Evolutionary conservation across 768 basidiomycete genomes (phyloP).

Genomic region (Tulasnella sp.): DNA sequence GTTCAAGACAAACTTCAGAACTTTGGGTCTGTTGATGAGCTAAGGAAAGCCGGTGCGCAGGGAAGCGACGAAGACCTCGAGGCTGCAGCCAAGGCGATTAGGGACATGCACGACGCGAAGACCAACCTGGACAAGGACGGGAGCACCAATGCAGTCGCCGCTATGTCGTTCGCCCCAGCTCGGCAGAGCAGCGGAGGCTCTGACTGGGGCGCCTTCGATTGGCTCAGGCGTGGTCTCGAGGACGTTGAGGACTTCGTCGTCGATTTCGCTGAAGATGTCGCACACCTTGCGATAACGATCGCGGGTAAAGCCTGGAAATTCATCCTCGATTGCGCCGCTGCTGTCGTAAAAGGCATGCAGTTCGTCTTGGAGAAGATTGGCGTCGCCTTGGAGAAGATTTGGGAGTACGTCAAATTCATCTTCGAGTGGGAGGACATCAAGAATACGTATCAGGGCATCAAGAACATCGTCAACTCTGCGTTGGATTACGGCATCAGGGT

Average conservation of each 20-base stretch:
- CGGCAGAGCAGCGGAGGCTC: background rate
- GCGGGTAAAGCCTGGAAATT: background rate
- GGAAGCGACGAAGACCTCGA: slow-evolving; percentile 8
- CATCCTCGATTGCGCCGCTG: background rate
- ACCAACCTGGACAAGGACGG: background rate
- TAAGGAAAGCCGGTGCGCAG: slow-evolving; percentile 12
- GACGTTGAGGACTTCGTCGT: background rate
- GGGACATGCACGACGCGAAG: background rate
- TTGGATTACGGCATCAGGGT: background rate
- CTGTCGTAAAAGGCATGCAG: background rate
- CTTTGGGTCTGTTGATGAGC: background rate
- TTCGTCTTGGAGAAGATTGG: slow-evolving; percentile 12
- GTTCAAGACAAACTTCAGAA: slow-evolving; percentile 15
- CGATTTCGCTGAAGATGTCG: background rate
- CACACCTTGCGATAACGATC: background rate
- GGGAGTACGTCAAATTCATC: slow-evolving; percentile 11
- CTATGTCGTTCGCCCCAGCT: background rate
- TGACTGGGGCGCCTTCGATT: background rate
- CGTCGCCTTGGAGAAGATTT: background rate
- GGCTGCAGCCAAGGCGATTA: background rate
- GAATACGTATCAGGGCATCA: background rate
- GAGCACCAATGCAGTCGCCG: background rate
- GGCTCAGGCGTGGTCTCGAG: background rate
- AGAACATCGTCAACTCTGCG: slow-evolving; percentile 10
- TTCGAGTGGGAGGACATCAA: slow-evolving; percentile 21